Evolutionary conservation across 129 eudicot species (phyloP), one percentile per base, ranked within the genome.

Genomic region (Mikania micrantha): DNA sequence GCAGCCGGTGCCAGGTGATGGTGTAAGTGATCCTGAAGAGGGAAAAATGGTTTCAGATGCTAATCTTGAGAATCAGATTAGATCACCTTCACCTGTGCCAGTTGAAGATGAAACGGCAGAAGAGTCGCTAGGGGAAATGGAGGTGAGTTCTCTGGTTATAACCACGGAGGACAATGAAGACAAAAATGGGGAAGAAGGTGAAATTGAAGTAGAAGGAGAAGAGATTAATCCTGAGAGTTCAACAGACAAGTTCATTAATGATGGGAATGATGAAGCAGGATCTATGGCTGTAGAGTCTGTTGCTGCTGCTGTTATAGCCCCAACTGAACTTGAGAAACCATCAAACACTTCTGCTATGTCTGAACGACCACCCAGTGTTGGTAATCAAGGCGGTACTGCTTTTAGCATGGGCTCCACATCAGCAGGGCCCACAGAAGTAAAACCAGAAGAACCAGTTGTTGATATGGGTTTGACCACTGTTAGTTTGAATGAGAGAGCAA

Each of bases 1-100:
- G 63, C 84, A 75, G 70, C 81, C 75, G 10, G 77, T 40, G 1
- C 67, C 70, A 8, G 63, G 50, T n/a, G 97, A 88, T 71, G 77
- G 69, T 36, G 85, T 66, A 24, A 81, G 78, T 58, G 96, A 91
- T 1, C 67, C 83, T 64, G 97, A 91, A 78, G 97, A 88, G 71
- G 98, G 95, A 29, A 95, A 92, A 68, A 36, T 88, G 67, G 66
- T 44, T 11, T 64, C 83, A 1, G 96, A 85, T 49, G 52, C 41
- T 44, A 10, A 40, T 60, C 64, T 59, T 25, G 80, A 73, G 41
- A 72, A 62, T 29, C 69, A 58, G 0, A 70, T 69, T 20, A 76
- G 84, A 41, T 78, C 77, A 48, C 76, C 71, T 40, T 70, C 83
- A 31, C 86, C 75, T 5, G 79, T 71, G 63, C 77, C 36, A 17